Conservation (phyloP, 2,329 filamentous ascomycete species). For the Thielaviopsis euricoi region DNA sequence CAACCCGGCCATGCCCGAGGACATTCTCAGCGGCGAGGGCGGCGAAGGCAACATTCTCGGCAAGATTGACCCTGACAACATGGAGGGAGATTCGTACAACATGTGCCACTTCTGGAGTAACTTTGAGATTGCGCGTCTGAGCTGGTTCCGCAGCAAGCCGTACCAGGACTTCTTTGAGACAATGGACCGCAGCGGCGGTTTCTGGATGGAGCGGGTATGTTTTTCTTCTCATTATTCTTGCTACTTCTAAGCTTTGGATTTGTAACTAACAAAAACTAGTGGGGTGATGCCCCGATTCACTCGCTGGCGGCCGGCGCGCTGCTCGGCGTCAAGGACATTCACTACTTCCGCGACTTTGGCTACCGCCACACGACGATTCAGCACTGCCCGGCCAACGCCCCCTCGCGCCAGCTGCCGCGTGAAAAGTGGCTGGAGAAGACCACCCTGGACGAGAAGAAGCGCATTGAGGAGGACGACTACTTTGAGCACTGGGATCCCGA, state of each 20-base stretch:
- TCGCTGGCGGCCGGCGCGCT: constrained; percentile 87
- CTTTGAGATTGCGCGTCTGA: constrained; percentile 88
- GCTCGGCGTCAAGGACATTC: constrained; percentile 65
- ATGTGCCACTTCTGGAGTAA: constrained; percentile 99
- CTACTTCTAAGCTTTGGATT: background rate
- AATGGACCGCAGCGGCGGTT: constrained; percentile 96
- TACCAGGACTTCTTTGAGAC: constrained; percentile 98
- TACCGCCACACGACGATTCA: constrained; percentile 98
- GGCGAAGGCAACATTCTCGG: constrained; percentile 53
- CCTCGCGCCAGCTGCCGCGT: constrained; percentile 66
- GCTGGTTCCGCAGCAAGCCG: constrained; percentile 93
- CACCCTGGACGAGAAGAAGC: constrained; percentile 64
- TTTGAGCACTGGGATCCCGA: constrained; percentile 77
- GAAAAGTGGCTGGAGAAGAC: constrained; percentile 70
- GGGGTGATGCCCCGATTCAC: constrained; percentile 97
- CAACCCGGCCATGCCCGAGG: constrained; percentile 56
- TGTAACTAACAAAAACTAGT: constrained; percentile 38
- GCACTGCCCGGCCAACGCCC: constrained; percentile 93
- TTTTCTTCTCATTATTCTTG: background rate
- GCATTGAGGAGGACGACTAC: constrained; percentile 86
- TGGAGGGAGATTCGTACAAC: constrained; percentile 97
- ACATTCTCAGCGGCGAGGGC: constrained; percentile 56
- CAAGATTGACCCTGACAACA: constrained; percentile 75
- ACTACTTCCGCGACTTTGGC: constrained; percentile 98
- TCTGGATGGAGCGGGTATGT: constrained; percentile 93